A percentile compares a stretch with the other conserved stretches of the same genome.
phyloP scores from a whole-genome alignment of 2,329 filamentous ascomycete species.

The Endoconidiophora polonica region DNA sequence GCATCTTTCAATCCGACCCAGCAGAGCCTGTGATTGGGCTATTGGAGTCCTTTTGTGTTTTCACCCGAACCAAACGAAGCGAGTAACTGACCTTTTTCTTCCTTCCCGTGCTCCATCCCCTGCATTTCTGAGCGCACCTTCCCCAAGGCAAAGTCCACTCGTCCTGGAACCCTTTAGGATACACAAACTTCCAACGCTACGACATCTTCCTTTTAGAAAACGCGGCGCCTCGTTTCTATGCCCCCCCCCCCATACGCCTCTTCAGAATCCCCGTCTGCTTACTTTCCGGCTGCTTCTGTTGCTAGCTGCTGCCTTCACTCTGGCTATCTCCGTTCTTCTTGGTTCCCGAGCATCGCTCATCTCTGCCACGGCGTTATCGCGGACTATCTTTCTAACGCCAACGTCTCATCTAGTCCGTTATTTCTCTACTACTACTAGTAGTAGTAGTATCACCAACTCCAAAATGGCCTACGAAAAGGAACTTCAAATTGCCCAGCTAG shows the following conservation, averaged over 20 bases:
- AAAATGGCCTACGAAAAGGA: constrained; percentile 40
- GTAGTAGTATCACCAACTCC: constrained; percentile 14
- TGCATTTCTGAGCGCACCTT: not conserved
- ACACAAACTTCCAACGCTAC: no score
- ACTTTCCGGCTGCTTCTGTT: not conserved
- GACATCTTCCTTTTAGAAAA: no score
- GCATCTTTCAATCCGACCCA: no score
- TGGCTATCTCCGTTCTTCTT: constrained; percentile 2
- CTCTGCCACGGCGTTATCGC: no score
- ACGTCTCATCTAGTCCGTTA: constrained; percentile 5
- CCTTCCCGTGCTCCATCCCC: not conserved
- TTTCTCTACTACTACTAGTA: not conserved
- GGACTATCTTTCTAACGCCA: not conserved
- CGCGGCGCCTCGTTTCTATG: no score
- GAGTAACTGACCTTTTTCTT: no score
- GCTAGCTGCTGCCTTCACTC: not conserved
- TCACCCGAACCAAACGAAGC: not conserved
- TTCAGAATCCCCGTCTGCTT: not conserved
- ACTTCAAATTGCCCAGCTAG: constrained; percentile 68
- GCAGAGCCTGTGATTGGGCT: no score
- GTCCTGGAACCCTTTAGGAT: not conserved
- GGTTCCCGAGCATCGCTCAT: not conserved
- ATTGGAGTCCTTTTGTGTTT: not conserved
- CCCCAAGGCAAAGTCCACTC: not conserved
- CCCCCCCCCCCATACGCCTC: no score